These are phyloP conservation scores for Calonectria pteridis DNA, from an alignment of 2,329 filamentous ascomycete species.

Conservation along the genomic window DNA sequence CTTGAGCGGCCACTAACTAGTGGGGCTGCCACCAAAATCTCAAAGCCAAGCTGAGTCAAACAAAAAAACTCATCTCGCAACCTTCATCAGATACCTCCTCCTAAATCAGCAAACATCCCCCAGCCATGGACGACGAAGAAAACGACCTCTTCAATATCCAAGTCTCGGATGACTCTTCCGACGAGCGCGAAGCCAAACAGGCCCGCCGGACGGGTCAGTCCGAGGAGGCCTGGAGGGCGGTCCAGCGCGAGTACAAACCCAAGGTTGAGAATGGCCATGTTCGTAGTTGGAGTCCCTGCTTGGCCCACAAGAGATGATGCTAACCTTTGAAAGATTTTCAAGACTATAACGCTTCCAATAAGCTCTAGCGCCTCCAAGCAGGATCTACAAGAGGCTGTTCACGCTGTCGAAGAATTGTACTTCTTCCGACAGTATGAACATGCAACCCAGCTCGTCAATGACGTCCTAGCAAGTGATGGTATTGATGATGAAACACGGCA, in stretches of 20 bases:
- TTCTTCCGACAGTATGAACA: constrained; percentile 63
- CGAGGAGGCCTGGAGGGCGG: constrained; percentile 61
- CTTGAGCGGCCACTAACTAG: neutral
- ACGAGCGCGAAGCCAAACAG: constrained; percentile 47
- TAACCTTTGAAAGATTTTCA: constrained; percentile 55
- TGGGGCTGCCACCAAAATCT: constrained; percentile 18
- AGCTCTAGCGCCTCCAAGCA: constrained; percentile 56
- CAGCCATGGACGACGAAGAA: constrained; percentile 46
- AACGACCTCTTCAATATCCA: constrained; percentile 48
- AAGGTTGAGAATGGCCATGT: constrained; percentile 68
- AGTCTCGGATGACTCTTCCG: constrained; percentile 51
- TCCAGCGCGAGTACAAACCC: constrained; percentile 59
- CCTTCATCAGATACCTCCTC: neutral
- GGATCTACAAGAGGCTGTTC: constrained; percentile 62
- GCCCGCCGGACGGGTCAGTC: constrained; percentile 58
- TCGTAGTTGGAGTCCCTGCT: constrained; percentile 43
- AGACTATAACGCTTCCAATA: constrained; percentile 58
- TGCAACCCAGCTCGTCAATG: constrained; percentile 56
- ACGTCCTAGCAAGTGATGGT: constrained; percentile 49
- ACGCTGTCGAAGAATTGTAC: constrained; percentile 70
- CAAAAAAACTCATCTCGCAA: constrained; percentile 21
- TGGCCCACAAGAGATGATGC: neutral
- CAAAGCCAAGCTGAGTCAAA: constrained; percentile 1
- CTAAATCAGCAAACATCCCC: neutral
- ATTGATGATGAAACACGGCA: constrained; percentile 59